Percentiles rank a stretch among this genome's conserved stretches.
These are phyloP conservation scores for Monilinia polystroma DNA, from an alignment of 2,329 filamentous ascomycete genomes.

Conservation along the genomic window DNA sequence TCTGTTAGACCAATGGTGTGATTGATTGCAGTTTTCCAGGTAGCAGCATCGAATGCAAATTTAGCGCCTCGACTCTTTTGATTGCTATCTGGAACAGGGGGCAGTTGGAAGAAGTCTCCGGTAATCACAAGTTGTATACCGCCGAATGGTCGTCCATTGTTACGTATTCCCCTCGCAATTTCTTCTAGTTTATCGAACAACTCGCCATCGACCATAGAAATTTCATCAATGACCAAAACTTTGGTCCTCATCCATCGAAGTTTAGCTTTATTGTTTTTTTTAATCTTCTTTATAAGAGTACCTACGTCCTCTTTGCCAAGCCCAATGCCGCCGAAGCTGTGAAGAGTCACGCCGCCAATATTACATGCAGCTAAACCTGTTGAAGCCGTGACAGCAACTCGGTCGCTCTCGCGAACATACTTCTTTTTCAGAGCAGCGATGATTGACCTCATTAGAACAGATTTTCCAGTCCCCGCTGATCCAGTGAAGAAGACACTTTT, in stretches of 20 bases:
- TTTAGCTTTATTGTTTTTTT: slow-evolving; percentile 82
- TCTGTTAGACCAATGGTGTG: slow-evolving; percentile 95
- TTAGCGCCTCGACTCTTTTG: slow-evolving; percentile 62
- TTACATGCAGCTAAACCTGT: slow-evolving; percentile 96
- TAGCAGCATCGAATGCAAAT: slow-evolving; percentile 89
- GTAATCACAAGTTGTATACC: slow-evolving; percentile 96
- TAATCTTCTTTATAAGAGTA: slow-evolving; percentile 85
- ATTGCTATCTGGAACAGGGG: slow-evolving; percentile 79
- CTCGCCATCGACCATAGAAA: slow-evolving; percentile 98
- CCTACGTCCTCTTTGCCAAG: slow-evolving; percentile 85
- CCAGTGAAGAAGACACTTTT: slow-evolving; percentile 98
- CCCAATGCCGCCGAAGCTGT: slow-evolving; percentile 94
- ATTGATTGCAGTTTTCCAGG: slow-evolving; percentile 89
- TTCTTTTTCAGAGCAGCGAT: slow-evolving; percentile 79
- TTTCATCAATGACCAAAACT: slow-evolving; percentile 86
- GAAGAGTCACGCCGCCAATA: slow-evolving; percentile 90
- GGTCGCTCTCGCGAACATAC: slow-evolving; percentile 72
- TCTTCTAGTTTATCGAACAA: slow-evolving; percentile 94
- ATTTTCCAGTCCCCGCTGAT: slow-evolving; percentile 95
- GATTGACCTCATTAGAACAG: slow-evolving; percentile 89
- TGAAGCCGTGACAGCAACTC: slow-evolving; percentile 90
- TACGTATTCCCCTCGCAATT: slow-evolving; percentile 80
- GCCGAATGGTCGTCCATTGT: slow-evolving; percentile 89
- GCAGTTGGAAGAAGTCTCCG: slow-evolving; percentile 96
- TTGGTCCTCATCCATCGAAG: slow-evolving; percentile 87